Evolutionary conservation across 495 filamentous ascomycete species (phyloP), one percentile per base, ranked within the genome.

Genomic region (Bryoglossum gracile): DNA sequence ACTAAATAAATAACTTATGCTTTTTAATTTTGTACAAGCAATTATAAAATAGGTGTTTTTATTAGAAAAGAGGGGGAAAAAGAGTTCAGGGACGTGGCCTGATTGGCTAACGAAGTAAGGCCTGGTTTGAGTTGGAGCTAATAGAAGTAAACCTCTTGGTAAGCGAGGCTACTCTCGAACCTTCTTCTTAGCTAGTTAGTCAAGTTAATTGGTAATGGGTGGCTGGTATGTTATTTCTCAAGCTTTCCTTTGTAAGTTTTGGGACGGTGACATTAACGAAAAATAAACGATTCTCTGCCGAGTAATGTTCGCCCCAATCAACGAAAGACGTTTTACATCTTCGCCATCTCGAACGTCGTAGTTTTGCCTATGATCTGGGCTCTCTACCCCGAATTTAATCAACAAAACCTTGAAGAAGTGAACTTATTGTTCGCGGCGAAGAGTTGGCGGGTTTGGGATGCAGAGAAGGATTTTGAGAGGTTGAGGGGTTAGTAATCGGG

Each of bases 121-220:
- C n/a, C n/a, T n/a, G n/a, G n/a, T n/a, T n/a, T n/a, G n/a, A n/a
- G n/a, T n/a, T n/a, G n/a, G n/a, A n/a, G n/a, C n/a, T n/a, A n/a
- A n/a, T n/a, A n/a, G n/a, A n/a, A n/a, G n/a, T n/a, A n/a, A n/a
- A n/a, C n/a, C n/a, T n/a, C n/a, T n/a, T n/a, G n/a, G n/a, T n/a
- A n/a, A n/a, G n/a, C n/a, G n/a, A n/a, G n/a, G n/a, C n/a, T n/a
- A n/a, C n/a, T n/a, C n/a, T n/a, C n/a, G n/a, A n/a, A n/a, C n/a
- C n/a, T n/a, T n/a, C n/a, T n/a, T n/a, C n/a, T n/a, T n/a, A n/a
- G n/a, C n/a, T n/a, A n/a, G n/a, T n/a, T n/a, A n/a, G n/a, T n/a
- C n/a, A n/a, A n/a, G n/a, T n/a, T n/a, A n/a, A 83, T 86, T 30
- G 81, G 80, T n/a, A 84, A 83, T 49, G 81, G 78, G 30, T 82